phyloP scores from a whole-genome alignment of 2,329 filamentous ascomycete genomes.

The Bipolaris gigantea region DNA sequence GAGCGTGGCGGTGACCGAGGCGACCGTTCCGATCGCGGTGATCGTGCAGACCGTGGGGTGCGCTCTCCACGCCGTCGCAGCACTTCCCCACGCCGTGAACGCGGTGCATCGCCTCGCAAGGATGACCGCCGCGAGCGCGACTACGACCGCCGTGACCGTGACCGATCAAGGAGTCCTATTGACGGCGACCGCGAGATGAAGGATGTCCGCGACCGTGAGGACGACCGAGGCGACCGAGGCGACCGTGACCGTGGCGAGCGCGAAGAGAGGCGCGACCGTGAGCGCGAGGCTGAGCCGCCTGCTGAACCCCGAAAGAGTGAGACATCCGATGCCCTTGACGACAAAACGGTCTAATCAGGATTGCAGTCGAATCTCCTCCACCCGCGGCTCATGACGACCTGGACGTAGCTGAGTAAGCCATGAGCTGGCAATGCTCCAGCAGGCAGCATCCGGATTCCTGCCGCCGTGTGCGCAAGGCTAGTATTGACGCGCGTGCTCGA shows the following conservation, averaged over 20 bases:
- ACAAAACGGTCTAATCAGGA: constrained; percentile 33
- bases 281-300: constrained; percentile 70
- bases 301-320: constrained; percentile 89
- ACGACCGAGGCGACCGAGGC: constrained; percentile 59
- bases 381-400: constrained; percentile 84
- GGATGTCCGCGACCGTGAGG: constrained; percentile 62
- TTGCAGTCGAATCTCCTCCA: constrained; percentile 71
- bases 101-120: constrained; percentile 76
- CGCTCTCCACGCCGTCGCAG: constrained; percentile 59
- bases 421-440: constrained; percentile 17
- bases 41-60: constrained; percentile 70
- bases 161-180: constrained; percentile 66
- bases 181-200: constrained; percentile 57
- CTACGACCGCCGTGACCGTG: constrained; percentile 69
- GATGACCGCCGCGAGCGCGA: constrained; percentile 68
- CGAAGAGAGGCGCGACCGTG: constrained; percentile 55
- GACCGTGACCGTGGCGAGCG: constrained; percentile 53
- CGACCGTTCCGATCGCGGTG: constrained; percentile 63
- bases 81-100: constrained; percentile 57
- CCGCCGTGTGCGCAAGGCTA: constrained; percentile 20
- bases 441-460: constrained; percentile 13
- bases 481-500: constrained; percentile 22
- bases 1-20: constrained; percentile 66
- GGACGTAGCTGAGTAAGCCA: constrained; percentile 78
- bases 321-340: constrained; percentile 20